Percentiles rank a stretch among this genome's conserved stretches.
Evolutionary conservation across 345 rosid species (phyloP).

Genomic region (Corymbia maculata): DNA sequence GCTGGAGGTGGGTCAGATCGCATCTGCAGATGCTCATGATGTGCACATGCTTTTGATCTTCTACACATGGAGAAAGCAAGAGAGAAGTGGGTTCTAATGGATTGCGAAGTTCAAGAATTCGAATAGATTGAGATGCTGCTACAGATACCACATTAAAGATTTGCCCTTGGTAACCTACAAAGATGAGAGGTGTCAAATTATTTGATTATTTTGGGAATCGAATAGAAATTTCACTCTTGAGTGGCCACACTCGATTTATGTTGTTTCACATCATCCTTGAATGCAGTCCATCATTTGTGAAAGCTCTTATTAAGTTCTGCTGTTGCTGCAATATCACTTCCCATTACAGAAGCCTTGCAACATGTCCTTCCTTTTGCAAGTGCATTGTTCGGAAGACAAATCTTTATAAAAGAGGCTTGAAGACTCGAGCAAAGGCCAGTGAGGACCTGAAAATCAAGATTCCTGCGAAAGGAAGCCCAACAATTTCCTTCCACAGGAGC

Average conservation of each 20-base stretch:
- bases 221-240: neutral
- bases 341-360: too few relatives aligned
- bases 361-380: too few relatives aligned
- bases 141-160: neutral
- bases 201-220: neutral
- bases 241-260: neutral
- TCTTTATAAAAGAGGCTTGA: too few relatives aligned
- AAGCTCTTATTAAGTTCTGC: too few relatives aligned
- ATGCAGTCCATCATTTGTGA: too few relatives aligned
- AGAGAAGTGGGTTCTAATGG: neutral
- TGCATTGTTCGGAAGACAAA: too few relatives aligned
- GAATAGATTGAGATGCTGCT: neutral
- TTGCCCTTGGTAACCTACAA: neutral
- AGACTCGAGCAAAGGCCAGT: too few relatives aligned
- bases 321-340: too few relatives aligned
- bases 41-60: slow-evolving; percentile 1
- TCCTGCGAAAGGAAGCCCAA: too few relatives aligned
- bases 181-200: neutral
- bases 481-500: too few relatives aligned
- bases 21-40: neutral
- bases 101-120: neutral
- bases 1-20: neutral
- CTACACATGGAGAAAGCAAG: neutral
- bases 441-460: too few relatives aligned
- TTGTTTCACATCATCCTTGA: too few relatives aligned